Percentiles rank a stretch among this genome's conserved stretches.
Evolutionary conservation across 345 rosid genomes (phyloP).

Genomic region (Hirschfeldia incana): DNA sequence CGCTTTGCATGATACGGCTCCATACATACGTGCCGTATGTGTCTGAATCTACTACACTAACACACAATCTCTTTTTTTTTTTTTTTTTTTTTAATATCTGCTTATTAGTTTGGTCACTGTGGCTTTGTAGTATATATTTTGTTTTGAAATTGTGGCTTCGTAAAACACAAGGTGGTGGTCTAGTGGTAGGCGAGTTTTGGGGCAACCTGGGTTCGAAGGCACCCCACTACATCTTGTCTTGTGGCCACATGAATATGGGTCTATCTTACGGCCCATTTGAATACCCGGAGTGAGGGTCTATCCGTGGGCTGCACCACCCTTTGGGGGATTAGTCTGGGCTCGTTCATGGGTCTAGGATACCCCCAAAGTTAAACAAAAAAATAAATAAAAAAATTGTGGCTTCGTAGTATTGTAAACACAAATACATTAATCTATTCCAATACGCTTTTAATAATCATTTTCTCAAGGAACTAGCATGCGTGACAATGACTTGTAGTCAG

Average conservation of each 20-base stretch:
- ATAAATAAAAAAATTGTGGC: background rate
- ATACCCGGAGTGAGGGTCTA: too few species aligned
- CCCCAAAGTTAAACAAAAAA: too few species aligned
- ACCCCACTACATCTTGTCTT: too few species aligned
- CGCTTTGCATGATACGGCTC: background rate
- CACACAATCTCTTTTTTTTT: background rate
- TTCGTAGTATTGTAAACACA: background rate
- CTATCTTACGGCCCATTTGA: too few species aligned
- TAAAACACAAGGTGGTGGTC: background rate
- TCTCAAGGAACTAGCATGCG: conserved; percentile 8
- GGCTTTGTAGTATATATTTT: background rate
- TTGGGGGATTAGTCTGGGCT: too few species aligned
- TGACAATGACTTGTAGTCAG: conserved; percentile 23
- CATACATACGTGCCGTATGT: conserved; percentile 8
- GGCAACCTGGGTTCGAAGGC: too few species aligned
- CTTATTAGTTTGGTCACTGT: background rate
- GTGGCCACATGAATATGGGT: too few species aligned
- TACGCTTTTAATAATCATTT: background rate
- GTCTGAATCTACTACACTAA: conserved; percentile 21
- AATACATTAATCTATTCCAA: background rate
- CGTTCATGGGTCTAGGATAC: too few species aligned
- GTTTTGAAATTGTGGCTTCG: background rate
- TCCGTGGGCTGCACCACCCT: too few species aligned
- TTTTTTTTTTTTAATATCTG: background rate
- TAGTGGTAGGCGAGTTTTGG: too few species aligned